Conservation (phyloP, 208 protist species). For the Trypanosoma cruzi region DNA sequence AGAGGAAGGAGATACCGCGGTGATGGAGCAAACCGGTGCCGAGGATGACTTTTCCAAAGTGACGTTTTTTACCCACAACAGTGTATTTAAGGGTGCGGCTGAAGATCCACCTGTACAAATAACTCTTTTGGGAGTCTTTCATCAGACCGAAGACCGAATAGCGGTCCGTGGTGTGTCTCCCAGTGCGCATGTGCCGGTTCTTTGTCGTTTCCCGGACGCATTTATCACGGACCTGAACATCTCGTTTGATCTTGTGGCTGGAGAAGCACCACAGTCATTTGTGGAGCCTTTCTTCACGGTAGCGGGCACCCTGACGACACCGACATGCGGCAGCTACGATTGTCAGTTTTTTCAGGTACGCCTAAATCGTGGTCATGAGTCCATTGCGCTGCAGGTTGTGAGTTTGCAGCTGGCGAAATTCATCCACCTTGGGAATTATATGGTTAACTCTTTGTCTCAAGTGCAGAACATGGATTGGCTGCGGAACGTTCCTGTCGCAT, state of each 20-base stretch:
- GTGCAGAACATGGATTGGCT: slow-evolving; percentile 20
- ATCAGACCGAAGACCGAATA: slow-evolving; percentile 17
- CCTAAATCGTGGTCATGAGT: slow-evolving; percentile 14
- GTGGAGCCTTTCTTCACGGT: slow-evolving; percentile 20
- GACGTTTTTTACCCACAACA: slow-evolving; percentile 29
- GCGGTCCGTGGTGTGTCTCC: slow-evolving; percentile 12
- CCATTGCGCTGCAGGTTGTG: slow-evolving; percentile 18
- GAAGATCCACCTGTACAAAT: neutral
- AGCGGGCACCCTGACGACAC: slow-evolving; percentile 15
- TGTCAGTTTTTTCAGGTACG: slow-evolving; percentile 18
- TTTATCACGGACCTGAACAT: slow-evolving; percentile 26
- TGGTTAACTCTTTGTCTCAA: slow-evolving; percentile 1
- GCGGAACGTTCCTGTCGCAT: slow-evolving; percentile 14
- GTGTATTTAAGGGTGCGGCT: slow-evolving; percentile 1
- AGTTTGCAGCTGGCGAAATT: slow-evolving; percentile 22
- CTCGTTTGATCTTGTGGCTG: slow-evolving; percentile 20
- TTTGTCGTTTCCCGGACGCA: slow-evolving; percentile 7
- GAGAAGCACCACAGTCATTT: slow-evolving; percentile 16
- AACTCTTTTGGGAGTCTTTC: slow-evolving; percentile 25
- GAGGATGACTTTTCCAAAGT: slow-evolving; percentile 7
- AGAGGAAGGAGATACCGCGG: neutral
- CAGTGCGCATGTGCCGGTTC: slow-evolving; percentile 10
- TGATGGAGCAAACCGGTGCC: neutral
- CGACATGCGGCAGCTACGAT: slow-evolving; percentile 17
- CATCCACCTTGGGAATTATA: slow-evolving; percentile 23